Conservation (phyloP, 2,329 filamentous ascomycete species). For the Fusarium veterinarium region DNA sequence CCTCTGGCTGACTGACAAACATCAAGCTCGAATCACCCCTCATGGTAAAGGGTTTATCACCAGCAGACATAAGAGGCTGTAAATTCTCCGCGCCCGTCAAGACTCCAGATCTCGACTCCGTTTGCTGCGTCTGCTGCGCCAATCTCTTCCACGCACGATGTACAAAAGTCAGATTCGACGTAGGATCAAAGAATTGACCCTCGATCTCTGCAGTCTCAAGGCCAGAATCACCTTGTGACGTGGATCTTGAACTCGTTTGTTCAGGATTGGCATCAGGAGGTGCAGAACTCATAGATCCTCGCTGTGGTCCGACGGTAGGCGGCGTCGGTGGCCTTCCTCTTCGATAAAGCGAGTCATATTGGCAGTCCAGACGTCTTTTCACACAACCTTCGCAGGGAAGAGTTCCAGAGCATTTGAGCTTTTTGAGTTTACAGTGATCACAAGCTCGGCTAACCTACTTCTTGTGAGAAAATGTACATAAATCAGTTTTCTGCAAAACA, state of each 20-base stretch:
- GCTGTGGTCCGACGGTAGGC: conserved; percentile 27
- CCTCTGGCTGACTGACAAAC: conserved; percentile 53
- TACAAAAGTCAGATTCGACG: conserved; percentile 64
- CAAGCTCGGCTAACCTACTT: conserved; percentile 49
- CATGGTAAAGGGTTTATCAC: conserved; percentile 60
- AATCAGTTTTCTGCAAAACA: not conserved
- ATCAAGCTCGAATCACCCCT: conserved; percentile 47
- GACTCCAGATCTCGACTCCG: conserved; percentile 14
- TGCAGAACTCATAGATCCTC: conserved; percentile 10
- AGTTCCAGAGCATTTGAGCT: conserved; percentile 53
- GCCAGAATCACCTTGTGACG: conserved; percentile 54
- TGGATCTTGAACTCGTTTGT: not conserved
- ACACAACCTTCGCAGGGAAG: conserved; percentile 50
- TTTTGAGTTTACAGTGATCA: conserved; percentile 54
- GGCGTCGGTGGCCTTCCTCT: conserved; percentile 54
- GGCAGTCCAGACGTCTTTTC: conserved; percentile 45
- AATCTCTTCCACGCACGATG: conserved; percentile 64
- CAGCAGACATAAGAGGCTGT: conserved; percentile 58
- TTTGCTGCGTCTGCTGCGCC: conserved; percentile 54
- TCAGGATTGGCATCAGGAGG: conserved; percentile 17
- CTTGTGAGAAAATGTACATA: conserved; percentile 16
- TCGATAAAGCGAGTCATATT: conserved; percentile 52
- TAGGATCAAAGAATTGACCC: conserved; percentile 64
- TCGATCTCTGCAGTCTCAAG: conserved; percentile 61
- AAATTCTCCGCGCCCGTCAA: conserved; percentile 45